Conservation (phyloP, 2,329 filamentous ascomycete genomes). For the Sclerotinia spermophila region DNA sequence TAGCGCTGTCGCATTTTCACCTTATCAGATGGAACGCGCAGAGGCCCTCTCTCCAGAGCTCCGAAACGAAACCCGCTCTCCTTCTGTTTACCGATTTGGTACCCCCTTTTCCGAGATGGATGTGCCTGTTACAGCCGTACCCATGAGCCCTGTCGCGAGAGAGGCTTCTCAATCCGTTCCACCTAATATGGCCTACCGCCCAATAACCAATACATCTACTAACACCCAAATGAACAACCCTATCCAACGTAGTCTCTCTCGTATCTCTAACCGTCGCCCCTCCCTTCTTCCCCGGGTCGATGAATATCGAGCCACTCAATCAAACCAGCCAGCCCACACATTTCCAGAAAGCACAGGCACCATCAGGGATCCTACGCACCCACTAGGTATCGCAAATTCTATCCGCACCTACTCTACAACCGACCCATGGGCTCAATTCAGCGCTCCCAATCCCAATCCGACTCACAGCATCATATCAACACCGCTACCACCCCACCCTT, state of each 20-base stretch:
- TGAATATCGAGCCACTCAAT: constrained; percentile 50
- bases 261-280: constrained; percentile 58
- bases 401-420: constrained; percentile 16
- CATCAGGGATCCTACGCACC: neutral
- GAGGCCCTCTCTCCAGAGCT: constrained; percentile 53
- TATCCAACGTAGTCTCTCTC: constrained; percentile 36
- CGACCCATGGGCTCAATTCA: constrained; percentile 14
- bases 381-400: neutral
- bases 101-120: constrained; percentile 91
- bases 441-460: constrained; percentile 22
- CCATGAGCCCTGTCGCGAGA: constrained; percentile 68
- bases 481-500: constrained; percentile 22
- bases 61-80: constrained; percentile 46
- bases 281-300: constrained; percentile 69
- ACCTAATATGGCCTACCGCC: constrained; percentile 82
- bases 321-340: constrained; percentile 4
- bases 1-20: constrained; percentile 40
- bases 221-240: constrained; percentile 11
- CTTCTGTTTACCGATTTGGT: constrained; percentile 70
- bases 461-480: constrained; percentile 29
- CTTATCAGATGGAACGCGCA: constrained; percentile 51
- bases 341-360: neutral
- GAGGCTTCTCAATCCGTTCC: constrained; percentile 87
- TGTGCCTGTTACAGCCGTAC: constrained; percentile 72
- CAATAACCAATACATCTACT: constrained; percentile 27